Evolutionary conservation across 2,329 filamentous ascomycete genomes (phyloP).

Genomic region (Ophiobolus disseminans): DNA sequence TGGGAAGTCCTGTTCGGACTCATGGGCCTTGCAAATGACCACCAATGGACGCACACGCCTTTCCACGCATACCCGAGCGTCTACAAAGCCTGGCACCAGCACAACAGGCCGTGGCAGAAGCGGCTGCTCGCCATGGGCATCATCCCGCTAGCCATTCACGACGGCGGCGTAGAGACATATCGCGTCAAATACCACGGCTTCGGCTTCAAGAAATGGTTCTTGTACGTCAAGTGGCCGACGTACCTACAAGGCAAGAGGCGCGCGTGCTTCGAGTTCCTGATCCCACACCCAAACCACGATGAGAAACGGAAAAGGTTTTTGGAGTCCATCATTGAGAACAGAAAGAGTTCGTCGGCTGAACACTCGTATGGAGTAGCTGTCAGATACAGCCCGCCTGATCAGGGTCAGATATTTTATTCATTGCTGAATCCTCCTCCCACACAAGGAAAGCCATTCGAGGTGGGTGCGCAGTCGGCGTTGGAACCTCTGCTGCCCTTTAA

Average conservation of each 20-base stretch:
- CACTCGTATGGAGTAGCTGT: background rate
- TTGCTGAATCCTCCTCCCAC: background rate
- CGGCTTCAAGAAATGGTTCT: background rate
- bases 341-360: too few relatives aligned
- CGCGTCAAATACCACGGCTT: background rate
- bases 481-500: conserved; percentile 15
- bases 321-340: background rate
- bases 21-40: background rate
- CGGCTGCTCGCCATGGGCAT: conserved; percentile 19
- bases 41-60: background rate
- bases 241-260: conserved; percentile 18
- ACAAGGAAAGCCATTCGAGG: conserved; percentile 5
- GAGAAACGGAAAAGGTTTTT: background rate
- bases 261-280: conserved; percentile 22
- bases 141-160: conserved; percentile 20
- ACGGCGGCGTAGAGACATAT: conserved; percentile 11
- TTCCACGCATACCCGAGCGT: background rate
- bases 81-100: background rate
- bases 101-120: conserved; percentile 3
- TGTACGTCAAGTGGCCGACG: background rate
- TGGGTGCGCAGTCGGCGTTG: conserved; percentile 14
- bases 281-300: conserved; percentile 13
- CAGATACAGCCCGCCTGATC: background rate
- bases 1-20: background rate
- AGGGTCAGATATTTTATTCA: background rate